phyloP scores from a whole-genome alignment of 2,329 filamentous ascomycete genomes.

The Beauveria sp. region DNA sequence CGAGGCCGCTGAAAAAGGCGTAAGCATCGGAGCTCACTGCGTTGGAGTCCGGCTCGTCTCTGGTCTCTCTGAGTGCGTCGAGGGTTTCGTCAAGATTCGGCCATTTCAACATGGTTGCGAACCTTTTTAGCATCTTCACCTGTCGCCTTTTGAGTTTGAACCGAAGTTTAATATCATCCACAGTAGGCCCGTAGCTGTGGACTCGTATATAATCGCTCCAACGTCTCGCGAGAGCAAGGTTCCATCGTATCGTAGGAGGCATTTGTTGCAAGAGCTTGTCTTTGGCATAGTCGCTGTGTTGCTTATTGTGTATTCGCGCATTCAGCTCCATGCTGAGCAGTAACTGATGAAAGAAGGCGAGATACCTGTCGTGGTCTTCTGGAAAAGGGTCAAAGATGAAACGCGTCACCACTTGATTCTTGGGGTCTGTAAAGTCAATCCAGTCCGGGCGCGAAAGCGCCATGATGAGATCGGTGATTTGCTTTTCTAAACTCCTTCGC shows the following conservation, averaged over 20 bases:
- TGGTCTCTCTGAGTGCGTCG: conserved; percentile 52
- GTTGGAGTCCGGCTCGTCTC: conserved; percentile 50
- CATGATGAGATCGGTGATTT: conserved; percentile 65
- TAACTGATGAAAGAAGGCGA: conserved; percentile 69
- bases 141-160: conserved; percentile 60
- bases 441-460: conserved; percentile 62
- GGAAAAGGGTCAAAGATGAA: conserved; percentile 59
- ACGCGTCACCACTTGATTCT: conserved; percentile 66
- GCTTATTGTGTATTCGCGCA: conserved; percentile 56
- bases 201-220: conserved; percentile 67
- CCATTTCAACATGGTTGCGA: conserved; percentile 69
- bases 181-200: conserved; percentile 47
- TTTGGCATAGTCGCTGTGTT: conserved; percentile 56
- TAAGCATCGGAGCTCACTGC: conserved; percentile 61
- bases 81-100: conserved; percentile 62
- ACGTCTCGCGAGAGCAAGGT: conserved; percentile 62
- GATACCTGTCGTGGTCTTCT: conserved; percentile 49
- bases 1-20: conserved; percentile 69
- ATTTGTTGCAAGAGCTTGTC: conserved; percentile 57
- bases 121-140: conserved; percentile 59
- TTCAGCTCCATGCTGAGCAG: conserved; percentile 66
- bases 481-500: conserved; percentile 58
- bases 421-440: conserved; percentile 64
- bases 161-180: conserved; percentile 53
- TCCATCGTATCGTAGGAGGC: conserved; percentile 65